A percentile compares a stretch with the other conserved stretches of the same genome.
These are phyloP conservation scores for Penicillium dipodomyicola DNA, from an alignment of 495 filamentous ascomycete genomes.

Conservation along the genomic window DNA sequence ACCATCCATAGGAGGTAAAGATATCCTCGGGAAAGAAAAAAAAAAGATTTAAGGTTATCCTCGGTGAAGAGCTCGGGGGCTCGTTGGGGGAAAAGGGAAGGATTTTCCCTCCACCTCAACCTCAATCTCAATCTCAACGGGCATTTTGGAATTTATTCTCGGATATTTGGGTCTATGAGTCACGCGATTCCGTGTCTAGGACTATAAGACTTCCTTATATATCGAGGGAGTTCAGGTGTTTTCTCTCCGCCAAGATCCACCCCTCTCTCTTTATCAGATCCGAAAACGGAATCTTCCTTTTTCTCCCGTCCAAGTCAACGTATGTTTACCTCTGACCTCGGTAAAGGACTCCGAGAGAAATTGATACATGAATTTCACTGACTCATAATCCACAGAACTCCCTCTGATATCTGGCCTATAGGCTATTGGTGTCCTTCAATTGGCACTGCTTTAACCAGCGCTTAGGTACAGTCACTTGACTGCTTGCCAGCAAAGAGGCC, in stretches of 20 bases:
- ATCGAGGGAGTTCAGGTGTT: neutral
- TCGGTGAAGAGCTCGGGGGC: constrained; percentile 23
- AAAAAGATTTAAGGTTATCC: constrained; percentile 18
- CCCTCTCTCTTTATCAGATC: constrained; percentile 23
- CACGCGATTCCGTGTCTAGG: neutral
- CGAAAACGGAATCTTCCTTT: constrained; percentile 22
- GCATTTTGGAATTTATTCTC: neutral
- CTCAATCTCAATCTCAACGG: constrained; percentile 16
- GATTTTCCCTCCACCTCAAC: constrained; percentile 17
- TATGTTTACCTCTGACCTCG: constrained; percentile 6
- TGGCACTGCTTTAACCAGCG: neutral
- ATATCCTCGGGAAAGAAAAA: neutral
- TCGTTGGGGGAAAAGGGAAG: constrained; percentile 12
- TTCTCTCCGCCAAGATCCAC: constrained; percentile 13
- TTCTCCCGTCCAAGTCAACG: constrained; percentile 4
- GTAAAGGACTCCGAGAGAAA: neutral
- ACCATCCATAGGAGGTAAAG: neutral
- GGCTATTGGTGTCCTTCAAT: neutral
- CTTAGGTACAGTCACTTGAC: neutral
- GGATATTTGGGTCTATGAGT: neutral
- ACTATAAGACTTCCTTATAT: neutral
- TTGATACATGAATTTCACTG: neutral
- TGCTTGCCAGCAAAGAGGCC: constrained; percentile 4
- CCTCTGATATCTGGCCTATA: neutral
- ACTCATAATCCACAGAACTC: neutral